These are phyloP conservation scores for Ormosia emarginata DNA, from an alignment of 306 rosid species.

Conservation along the genomic window DNA sequence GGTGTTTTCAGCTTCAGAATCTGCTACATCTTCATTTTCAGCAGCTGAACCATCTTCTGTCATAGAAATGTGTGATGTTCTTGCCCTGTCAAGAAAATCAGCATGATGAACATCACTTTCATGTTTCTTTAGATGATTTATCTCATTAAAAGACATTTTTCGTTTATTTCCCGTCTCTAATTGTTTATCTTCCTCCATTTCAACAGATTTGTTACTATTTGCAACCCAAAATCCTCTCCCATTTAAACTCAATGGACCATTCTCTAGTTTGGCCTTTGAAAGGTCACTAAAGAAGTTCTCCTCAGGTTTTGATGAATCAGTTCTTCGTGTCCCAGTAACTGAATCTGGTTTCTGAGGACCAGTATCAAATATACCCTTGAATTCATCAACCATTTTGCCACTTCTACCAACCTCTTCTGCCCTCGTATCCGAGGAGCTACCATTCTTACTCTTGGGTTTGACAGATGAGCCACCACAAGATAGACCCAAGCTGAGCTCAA, in stretches of 20 bases:
- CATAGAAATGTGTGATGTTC: constrained; percentile 63
- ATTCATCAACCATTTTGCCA: constrained; percentile 71
- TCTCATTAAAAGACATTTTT: constrained; percentile 63
- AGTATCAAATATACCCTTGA: constrained; percentile 63
- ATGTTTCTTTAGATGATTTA: constrained; percentile 61
- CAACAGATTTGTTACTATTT: constrained; percentile 45
- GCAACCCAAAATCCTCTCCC: constrained; percentile 68
- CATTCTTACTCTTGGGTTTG: constrained; percentile 73
- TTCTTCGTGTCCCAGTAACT: constrained; percentile 43
- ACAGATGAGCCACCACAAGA: constrained; percentile 76
- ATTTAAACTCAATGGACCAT: constrained; percentile 56
- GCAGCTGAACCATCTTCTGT: constrained; percentile 92
- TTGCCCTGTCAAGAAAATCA: constrained; percentile 63
- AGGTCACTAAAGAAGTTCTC: constrained; percentile 89
- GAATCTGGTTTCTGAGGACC: constrained; percentile 70
- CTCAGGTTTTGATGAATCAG: constrained; percentile 57
- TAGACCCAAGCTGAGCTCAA: constrained; percentile 96
- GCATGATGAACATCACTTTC: constrained; percentile 57
- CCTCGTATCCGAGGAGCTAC: constrained; percentile 57
- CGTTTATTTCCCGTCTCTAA: constrained; percentile 58
- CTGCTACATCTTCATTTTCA: constrained; percentile 94
- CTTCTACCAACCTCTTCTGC: constrained; percentile 70
- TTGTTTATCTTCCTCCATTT: constrained; percentile 64
- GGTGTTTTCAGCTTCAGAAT: constrained; percentile 86
- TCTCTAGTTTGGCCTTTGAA: constrained; percentile 63